These are phyloP conservation scores for Melastoma candidum DNA, from an alignment of 441 rosid genomes.

Conservation along the genomic window DNA sequence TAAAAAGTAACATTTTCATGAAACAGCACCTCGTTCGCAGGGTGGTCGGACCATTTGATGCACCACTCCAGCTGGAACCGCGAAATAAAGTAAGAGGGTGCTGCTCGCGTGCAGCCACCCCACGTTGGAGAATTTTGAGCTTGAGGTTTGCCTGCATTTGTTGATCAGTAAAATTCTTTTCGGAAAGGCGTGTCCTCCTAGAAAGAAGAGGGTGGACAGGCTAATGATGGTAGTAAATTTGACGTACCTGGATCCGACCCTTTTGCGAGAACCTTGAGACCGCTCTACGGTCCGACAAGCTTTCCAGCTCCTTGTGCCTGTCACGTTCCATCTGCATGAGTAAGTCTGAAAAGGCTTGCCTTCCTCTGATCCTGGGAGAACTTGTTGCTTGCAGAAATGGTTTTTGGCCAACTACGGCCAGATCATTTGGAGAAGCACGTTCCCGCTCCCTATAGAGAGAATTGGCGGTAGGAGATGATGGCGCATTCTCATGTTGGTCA, in stretches of 20 bases:
- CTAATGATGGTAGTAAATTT: too few relatives aligned
- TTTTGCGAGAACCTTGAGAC: conserved; percentile 3
- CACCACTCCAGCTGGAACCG: conserved; percentile 12
- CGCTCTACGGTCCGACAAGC: neutral
- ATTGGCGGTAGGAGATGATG: neutral
- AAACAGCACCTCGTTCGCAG: too few relatives aligned
- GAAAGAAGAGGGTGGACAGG: too few relatives aligned
- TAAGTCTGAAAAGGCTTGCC: conserved; percentile 1
- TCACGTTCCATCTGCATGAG: conserved; percentile 1
- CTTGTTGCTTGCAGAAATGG: neutral
- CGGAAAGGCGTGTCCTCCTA: too few relatives aligned
- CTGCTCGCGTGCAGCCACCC: conserved; percentile 34
- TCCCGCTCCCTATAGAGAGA: neutral
- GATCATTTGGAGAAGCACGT: neutral
- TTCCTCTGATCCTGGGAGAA: neutral
- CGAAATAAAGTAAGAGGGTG: conserved; percentile 20
- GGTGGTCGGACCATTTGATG: conserved; percentile 27
- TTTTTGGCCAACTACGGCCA: neutral
- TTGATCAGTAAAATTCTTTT: neutral
- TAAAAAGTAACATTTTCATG: too few relatives aligned
- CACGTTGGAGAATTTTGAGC: conserved; percentile 49
- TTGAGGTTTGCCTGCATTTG: conserved; percentile 46
- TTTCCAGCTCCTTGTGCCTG: conserved; percentile 3
- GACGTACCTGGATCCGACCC: conserved; percentile 4
- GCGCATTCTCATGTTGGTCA: neutral